Evolutionary conservation across 352 stramenopile genomes (phyloP), one percentile per base, ranked within the genome.

Genomic region (Globisporangium paddicum): DNA sequence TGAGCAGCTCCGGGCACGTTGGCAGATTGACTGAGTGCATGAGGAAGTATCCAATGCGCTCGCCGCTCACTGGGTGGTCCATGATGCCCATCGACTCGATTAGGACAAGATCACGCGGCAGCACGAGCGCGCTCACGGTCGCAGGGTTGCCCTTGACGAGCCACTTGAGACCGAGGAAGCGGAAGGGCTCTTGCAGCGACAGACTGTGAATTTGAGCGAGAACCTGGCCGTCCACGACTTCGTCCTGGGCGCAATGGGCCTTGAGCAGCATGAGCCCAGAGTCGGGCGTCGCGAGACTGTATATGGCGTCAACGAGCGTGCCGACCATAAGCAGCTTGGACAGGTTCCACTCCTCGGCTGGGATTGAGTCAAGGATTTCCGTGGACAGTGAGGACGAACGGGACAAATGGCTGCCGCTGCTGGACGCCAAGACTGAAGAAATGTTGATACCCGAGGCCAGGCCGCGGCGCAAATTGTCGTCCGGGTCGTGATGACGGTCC

Each of bases 131-230:
- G 0, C 66, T 66, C 14, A 80, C 46, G 5, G 64, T 64, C 5
- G 59, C 18, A 4, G 67, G 68, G 19, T 64, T 66, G 25, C 61
- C 70, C 34, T 81, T 82, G 16, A 82, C 63, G 55, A 80, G 62
- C 75, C 72, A 82, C 50, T 85, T 80, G 64, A 85, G 47, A 5
- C 72, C 73, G 2, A 85, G 62, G 56, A 82, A 81, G 0, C 67
- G 60, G 44, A 69, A 83, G 18, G 71, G 74, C 14, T 83, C 60
- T 2, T 64, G 46, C 1, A 55, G 59, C 1, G 61, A 73, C 7
- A 69, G 74, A 8, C 57, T 55, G 19, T 67, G 44, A 50, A 82
- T 71, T 38, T 70, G 49, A 0, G 64, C 49, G 40, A 80, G 53
- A 40, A 83, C 59, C 2, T 77, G 66, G 25, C 67, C 67, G 57